These are phyloP conservation scores for Gossypium rotundifolium DNA, from an alignment of 345 rosid genomes.

Conservation along the genomic window DNA sequence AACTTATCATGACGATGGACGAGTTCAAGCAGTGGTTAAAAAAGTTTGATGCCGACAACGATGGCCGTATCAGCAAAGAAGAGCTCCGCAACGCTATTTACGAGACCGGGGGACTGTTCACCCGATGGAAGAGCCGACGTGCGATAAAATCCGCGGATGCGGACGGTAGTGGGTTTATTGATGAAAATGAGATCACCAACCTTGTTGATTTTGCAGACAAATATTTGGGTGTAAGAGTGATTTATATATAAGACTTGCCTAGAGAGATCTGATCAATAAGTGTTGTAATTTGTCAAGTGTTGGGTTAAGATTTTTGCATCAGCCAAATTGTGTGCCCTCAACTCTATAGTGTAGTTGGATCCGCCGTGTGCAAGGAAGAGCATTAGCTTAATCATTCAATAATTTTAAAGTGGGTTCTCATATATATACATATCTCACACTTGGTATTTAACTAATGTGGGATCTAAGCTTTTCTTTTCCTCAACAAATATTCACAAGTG, in stretches of 20 bases:
- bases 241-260: neutral
- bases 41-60: neutral
- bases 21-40: constrained; percentile 8
- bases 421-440: too few species aligned
- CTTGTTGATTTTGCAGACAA: constrained; percentile 1
- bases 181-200: neutral
- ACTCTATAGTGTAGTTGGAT: too few species aligned
- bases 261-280: neutral
- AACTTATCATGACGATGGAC: neutral
- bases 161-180: neutral
- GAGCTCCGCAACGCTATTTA: neutral
- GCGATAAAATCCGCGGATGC: neutral
- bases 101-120: neutral
- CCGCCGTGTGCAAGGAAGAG: rapidly evolving
- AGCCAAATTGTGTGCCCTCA: too few species aligned
- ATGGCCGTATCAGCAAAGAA: neutral
- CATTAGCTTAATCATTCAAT: too few species aligned
- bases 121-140: neutral
- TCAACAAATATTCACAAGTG: too few species aligned
- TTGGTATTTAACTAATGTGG: too few species aligned
- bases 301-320: too few species aligned
- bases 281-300: neutral
- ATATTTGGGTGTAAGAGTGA: neutral
- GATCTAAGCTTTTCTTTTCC: too few species aligned
- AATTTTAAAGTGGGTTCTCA: rapidly evolving